Evolutionary conservation across 495 filamentous ascomycete species (phyloP).

Genomic region (Pseudevernia furfuracea): DNA sequence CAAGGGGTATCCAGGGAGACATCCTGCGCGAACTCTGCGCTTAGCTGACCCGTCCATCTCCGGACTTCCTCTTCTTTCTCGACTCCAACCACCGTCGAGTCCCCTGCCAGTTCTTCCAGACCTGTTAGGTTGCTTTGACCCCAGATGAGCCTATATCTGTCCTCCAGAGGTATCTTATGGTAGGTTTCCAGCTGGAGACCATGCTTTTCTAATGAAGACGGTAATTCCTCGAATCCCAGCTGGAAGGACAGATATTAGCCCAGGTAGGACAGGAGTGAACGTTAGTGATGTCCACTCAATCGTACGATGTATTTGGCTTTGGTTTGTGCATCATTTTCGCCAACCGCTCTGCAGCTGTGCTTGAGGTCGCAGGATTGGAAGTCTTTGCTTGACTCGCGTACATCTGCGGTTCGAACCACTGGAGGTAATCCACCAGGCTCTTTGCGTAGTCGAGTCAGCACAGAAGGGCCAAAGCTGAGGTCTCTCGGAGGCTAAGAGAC

Average conservation of each 20-base stretch:
- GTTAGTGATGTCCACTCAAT: background rate
- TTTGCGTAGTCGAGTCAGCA: background rate
- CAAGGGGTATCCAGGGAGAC: no score
- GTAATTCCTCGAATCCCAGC: no score
- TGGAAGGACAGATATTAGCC: background rate
- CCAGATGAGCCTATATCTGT: background rate
- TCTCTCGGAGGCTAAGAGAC: slow-evolving; percentile 1
- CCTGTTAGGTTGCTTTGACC: background rate
- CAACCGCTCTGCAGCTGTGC: background rate
- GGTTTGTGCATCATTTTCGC: slow-evolving; percentile 4
- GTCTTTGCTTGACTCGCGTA: background rate
- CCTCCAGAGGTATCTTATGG: slow-evolving; percentile 1
- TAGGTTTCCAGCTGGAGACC: background rate
- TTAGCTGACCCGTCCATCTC: no score
- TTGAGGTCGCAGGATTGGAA: background rate
- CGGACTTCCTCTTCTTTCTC: no score
- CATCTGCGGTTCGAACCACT: slow-evolving; percentile 2
- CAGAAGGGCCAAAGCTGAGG: no score
- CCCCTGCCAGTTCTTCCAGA: background rate
- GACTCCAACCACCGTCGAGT: no score
- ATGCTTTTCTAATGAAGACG: no score
- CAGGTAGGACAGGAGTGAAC: background rate
- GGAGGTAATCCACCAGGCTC: slow-evolving; percentile 9
- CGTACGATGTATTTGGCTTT: background rate
- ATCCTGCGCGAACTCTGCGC: no score